phyloP scores from a whole-genome alignment of 495 filamentous ascomycete species.

The Aspergillus ellipticus region DNA sequence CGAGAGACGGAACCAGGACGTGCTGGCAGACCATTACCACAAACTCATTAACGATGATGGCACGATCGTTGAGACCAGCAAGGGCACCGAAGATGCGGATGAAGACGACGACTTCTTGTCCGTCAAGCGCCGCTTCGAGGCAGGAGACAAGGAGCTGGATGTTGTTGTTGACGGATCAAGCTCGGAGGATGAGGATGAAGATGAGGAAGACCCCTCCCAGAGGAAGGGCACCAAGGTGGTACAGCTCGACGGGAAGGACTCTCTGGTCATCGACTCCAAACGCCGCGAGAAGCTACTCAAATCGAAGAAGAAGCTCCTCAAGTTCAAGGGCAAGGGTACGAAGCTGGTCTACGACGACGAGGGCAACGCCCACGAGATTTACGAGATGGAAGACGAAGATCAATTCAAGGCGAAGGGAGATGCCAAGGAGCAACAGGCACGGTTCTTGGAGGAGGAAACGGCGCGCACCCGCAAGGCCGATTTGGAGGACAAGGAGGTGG shows the following conservation, averaged over 20 bases:
- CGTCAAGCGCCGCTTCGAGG: conserved; percentile 76
- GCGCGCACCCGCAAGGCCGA: conserved; percentile 73
- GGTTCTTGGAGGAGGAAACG: conserved; percentile 71
- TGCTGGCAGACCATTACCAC: conserved; percentile 87
- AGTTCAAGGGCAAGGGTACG: conserved; percentile 77
- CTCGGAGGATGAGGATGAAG: conserved; percentile 21
- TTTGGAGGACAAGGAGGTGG: conserved; percentile 73
- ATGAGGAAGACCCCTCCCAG: conserved; percentile 8
- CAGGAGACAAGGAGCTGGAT: conserved; percentile 39
- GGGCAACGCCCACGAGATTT: conserved; percentile 74
- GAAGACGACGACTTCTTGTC: conserved; percentile 79
- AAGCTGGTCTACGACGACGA: conserved; percentile 93
- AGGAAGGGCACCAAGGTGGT: conserved; percentile 36
- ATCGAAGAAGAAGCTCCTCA: conserved; percentile 89
- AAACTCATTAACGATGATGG: conserved; percentile 74
- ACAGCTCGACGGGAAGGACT: conserved; percentile 51
- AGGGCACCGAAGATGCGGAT: conserved; percentile 47
- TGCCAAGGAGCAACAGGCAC: conserved; percentile 66
- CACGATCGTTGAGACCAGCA: conserved; percentile 34
- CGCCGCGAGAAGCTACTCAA: conserved; percentile 87
- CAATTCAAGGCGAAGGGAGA: conserved; percentile 70
- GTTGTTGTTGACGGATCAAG: conserved; percentile 9
- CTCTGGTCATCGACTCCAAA: conserved; percentile 83
- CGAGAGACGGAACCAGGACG: conserved; percentile 87
- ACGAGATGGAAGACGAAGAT: conserved; percentile 81